Base-by-base conservation (phyloP, 2,329 filamentous ascomycete genomes). In the Rutstroemia sydowiana region DNA sequence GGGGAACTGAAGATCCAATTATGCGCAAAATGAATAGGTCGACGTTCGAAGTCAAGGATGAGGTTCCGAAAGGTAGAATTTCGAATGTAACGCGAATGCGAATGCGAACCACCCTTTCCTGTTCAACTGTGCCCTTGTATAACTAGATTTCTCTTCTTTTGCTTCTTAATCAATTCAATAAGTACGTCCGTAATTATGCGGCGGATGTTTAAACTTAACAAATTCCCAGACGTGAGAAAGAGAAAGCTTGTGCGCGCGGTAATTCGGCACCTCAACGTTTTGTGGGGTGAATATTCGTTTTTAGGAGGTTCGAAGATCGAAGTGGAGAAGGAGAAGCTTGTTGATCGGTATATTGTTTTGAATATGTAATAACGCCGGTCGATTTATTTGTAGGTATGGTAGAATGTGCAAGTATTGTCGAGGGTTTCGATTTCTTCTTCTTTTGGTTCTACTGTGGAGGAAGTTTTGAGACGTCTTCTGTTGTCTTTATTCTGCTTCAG, bases 401-500 rank as follows among this genome's bases (percentile, higher is more conserved):
- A 34, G 32, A n/a, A 13, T 34, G 18, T 18, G 43, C 21, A 48
- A 48, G 31, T 26, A 48, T 39, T 41, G 36, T 37, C 37, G 34
- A 31, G 26, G 20, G 36, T 40, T 7, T 21, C 26, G 16, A 41
- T 43, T 36, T 26, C 32, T 47, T 47, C 31, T 21, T 13, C n/a
- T n/a, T n/a, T n/a, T n/a, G n/a, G n/a, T n/a, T n/a, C 13, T 9
- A 37, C 16, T 36, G 9, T 23, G 6, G n/a, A 36, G n/a, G 48
- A 34, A 45, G 43, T 3, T 43, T n/a, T 59, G 60, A 59, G 59
- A 64, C 59, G 55, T 51, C 49, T 53, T 44, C 55, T 42, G 59
- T 40, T 55, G 60, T 56, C 57, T 62, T 37, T 40, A 28, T 57
- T 51, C 53, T 53, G 62, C 61, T 63, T 21, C 21, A 20, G 18